Base-by-base conservation (phyloP, 2,329 filamentous ascomycete genomes). In the Penicillium decumbens region DNA sequence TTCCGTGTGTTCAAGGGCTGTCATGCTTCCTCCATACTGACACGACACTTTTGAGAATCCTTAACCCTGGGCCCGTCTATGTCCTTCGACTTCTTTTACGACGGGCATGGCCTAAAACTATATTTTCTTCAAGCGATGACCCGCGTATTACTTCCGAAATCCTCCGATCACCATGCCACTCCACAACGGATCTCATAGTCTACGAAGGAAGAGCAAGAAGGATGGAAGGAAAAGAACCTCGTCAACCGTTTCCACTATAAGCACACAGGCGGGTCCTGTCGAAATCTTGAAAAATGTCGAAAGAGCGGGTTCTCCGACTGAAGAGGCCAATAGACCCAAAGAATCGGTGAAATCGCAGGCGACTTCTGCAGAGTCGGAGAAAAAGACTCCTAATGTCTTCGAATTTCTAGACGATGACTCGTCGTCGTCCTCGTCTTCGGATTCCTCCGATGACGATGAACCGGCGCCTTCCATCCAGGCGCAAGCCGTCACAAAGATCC, bases 371-470 rank as follows among this genome's bases (percentile, higher is more conserved):
- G 59, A 53, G 27, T 30, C 57, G 3, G 42, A 58, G 24, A 58
- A 55, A 32, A 60, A 55, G 33, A 42, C 57, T 12, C 68, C 69
- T 4, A 65, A 72, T 56, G 70, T 73, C 7, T 73, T 73, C 54
- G 64, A 72, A 39, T 73, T 67, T 40, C 59, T 73, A 6, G 67
- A 72, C 18, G 55, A 50, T 10, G 58, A 57, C 6, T 57, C 59
- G 5, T 54, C 56, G 33, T 55, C 50, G 27, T 57, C 60, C 2
- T 58, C 54, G 27, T 57, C 60, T 3, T 58, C 54, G 1, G 50
- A 51, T 15, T 60, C 64, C 1, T 47, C 56, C 23, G 53, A 55
- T 1, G 56, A 59, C 13, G 52, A 54, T 24, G 46, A 47, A 23
- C 35, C 32, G 5, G n/a, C 38, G 12, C 43, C 49, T 29, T 42